Conservation (phyloP, 176 grass and related monocot genomes). For the Raddia guianensis region DNA sequence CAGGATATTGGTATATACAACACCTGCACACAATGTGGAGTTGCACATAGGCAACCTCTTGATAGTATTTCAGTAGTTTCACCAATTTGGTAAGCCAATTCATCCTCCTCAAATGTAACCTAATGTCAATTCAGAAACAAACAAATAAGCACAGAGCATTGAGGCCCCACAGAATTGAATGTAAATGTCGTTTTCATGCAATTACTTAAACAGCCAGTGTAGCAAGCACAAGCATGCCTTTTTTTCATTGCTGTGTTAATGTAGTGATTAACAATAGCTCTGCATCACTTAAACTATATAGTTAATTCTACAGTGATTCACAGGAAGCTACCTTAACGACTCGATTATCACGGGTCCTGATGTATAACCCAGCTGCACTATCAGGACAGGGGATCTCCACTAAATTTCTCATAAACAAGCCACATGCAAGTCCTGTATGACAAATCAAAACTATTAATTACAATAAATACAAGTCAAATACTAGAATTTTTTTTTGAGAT, state of each 20-base stretch:
- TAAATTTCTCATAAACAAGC: constrained; percentile 81
- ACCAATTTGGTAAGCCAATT: constrained; percentile 96
- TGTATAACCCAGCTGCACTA: constrained; percentile 83
- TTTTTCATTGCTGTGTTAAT: background rate
- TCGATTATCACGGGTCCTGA: constrained; percentile 67
- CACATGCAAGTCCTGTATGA: constrained; percentile 83
- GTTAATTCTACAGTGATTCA: background rate
- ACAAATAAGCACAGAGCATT: background rate
- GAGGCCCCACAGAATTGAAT: background rate
- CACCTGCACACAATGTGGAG: constrained; percentile 98
- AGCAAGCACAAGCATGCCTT: background rate
- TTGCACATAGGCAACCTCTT: constrained; percentile 77
- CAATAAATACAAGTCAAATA: background rate
- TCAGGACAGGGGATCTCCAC: constrained; percentile 80
- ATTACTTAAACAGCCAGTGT: constrained; percentile 10
- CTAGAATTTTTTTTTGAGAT: background rate
- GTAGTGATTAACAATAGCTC: background rate
- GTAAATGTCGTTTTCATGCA: background rate
- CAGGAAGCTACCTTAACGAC: constrained; percentile 68
- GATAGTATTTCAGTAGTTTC: constrained; percentile 96
- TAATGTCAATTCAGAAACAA: constrained; percentile 30
- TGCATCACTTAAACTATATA: background rate
- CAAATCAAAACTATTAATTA: constrained; percentile 21
- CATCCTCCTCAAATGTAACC: constrained; percentile 81
- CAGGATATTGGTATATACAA: constrained; percentile 1